These are phyloP conservation scores for Zea mays DNA, from an alignment of 176 grass and related monocot species.

Conservation along the genomic window DNA sequence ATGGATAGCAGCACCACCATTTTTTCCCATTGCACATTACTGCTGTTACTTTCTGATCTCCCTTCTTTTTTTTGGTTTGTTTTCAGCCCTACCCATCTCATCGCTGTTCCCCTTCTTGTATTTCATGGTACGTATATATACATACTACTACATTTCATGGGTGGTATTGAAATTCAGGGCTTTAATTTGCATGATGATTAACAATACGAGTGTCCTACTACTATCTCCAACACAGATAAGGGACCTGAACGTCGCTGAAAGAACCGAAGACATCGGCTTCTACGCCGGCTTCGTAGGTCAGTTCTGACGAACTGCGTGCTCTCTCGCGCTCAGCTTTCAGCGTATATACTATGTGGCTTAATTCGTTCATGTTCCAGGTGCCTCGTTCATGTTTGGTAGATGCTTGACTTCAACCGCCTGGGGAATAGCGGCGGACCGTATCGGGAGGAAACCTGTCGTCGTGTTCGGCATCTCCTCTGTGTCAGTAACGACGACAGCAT, in stretches of 20 bases:
- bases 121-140: too few species aligned
- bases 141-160: too few species aligned
- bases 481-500: constrained; percentile 57
- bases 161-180: too few species aligned
- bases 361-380: constrained; percentile 51
- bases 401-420: constrained; percentile 81
- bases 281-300: constrained; percentile 95
- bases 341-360: neutral
- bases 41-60: too few species aligned
- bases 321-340: too few species aligned
- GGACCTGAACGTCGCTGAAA: constrained; percentile 83
- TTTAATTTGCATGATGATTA: too few species aligned
- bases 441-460: constrained; percentile 87
- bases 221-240: constrained; percentile 57
- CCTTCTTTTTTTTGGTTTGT: too few species aligned
- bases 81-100: too few species aligned
- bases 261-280: constrained; percentile 96
- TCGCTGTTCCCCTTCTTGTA: too few species aligned
- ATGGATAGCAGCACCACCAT: too few species aligned
- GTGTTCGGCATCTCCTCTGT: constrained; percentile 70
- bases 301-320: neutral
- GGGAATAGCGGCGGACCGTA: constrained; percentile 76
- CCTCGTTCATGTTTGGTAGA: constrained; percentile 95
- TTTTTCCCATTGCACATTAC: too few species aligned
- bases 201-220: too few species aligned